Evolutionary conservation across 2,329 filamentous ascomycete genomes (phyloP).

Genomic region (Rutstroemia sp.): DNA sequence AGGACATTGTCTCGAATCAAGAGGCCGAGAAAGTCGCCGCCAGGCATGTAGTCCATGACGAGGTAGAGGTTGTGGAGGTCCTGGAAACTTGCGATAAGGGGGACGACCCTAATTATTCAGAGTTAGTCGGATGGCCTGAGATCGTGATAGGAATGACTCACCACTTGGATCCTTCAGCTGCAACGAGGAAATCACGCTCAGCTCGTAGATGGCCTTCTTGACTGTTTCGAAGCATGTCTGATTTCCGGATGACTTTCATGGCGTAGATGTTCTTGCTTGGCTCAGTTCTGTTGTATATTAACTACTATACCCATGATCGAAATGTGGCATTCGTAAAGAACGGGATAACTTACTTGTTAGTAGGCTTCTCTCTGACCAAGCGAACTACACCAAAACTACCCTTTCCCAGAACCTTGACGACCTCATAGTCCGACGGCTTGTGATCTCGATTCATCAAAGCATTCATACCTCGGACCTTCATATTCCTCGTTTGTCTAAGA

Average conservation of each 20-base stretch:
- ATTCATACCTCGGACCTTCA: constrained; percentile 52
- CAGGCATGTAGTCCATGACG: constrained; percentile 98
- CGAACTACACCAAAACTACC: constrained; percentile 92
- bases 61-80: constrained; percentile 79
- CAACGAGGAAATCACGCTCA: constrained; percentile 85
- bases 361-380: constrained; percentile 63
- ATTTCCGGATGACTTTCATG: constrained; percentile 96
- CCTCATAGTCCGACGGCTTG: constrained; percentile 63
- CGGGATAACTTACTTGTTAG: constrained; percentile 15
- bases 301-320: not conserved
- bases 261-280: constrained; percentile 62
- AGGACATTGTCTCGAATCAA: constrained; percentile 80
- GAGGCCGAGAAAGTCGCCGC: constrained; percentile 85
- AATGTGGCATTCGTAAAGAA: not conserved
- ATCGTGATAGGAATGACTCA: constrained; percentile 27
- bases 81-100: constrained; percentile 82
- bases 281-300: not conserved
- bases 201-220: constrained; percentile 91
- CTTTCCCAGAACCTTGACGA: constrained; percentile 77
- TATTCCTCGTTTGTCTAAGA: constrained; percentile 62
- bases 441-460: constrained; percentile 36
- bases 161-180: constrained; percentile 81
- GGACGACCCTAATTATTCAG: constrained; percentile 58
- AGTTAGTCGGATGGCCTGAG: constrained; percentile 5
- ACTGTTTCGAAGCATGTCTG: constrained; percentile 80